Base-by-base conservation (phyloP, 2,329 filamentous ascomycete species). In the Talaromyces rugulosus region DNA sequence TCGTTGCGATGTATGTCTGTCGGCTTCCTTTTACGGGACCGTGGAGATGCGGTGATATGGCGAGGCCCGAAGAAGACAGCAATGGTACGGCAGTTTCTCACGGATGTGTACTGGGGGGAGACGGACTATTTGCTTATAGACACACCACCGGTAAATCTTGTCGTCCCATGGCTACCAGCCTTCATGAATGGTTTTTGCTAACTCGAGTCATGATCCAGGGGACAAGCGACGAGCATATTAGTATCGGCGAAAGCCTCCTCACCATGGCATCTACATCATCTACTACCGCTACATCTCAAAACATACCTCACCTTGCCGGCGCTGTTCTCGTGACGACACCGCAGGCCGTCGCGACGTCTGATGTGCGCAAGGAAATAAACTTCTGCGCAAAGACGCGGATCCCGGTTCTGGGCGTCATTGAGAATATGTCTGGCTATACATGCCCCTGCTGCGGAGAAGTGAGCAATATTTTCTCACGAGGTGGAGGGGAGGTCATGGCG, bases 1-100 rank as follows among this genome's bases (percentile, higher is more conserved):
- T 75, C 78, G 16, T 72, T 82, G 42, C 75, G 78, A 64, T 95
- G 92, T 75, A 97, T 98, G 90, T 96, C 92, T 60, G 82, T 99
- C 1, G 95, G 93, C 2, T 98, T 99, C 70, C 84, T 99, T 6
- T 83, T 99, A 5, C 87, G 89, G 3, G 86, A 87, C 64, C 83
- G 94, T 68, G 91, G 90, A 65, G 92, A 97, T 69, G 94, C 95
- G 0, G 93, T 99, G 0, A 95, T 99, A 44, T 99, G 95, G 95
- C 87, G 95, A 59, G 95, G 95, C 0, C 95, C 95, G 2, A 99
- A 99, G 79, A 99, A 99, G 80, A 99, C 95, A 4, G 95, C 95
- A 57, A 99, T 99, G 95, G 92, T 99, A 62, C 87, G 93, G 47
- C 95, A 99, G 75, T 99, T 99, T 73, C 82, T 99, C 31, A 89